Base-by-base conservation (phyloP, 2,329 filamentous ascomycete genomes). In the Verticillium longisporum region DNA sequence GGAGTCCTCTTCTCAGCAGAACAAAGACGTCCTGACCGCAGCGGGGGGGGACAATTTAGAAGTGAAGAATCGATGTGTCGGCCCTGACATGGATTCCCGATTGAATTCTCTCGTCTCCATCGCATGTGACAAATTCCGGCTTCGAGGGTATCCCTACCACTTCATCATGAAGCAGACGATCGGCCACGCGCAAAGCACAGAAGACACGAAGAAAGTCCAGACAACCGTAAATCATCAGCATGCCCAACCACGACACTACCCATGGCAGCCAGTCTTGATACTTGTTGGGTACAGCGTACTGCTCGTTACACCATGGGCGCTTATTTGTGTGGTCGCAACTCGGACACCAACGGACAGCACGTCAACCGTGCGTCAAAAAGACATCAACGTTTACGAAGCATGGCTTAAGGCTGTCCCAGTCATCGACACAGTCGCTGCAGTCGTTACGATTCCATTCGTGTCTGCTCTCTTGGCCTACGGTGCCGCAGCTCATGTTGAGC, bases 401-500 rank as follows among this genome's bases (percentile, higher is more conserved):
- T 64, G 61, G 63, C 34, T 64, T 11, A 10, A 15, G 18, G 55
- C 58, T 34, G 60, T 59, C 15, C 56, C 61, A 26, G 59, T 64
- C 6, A 38, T 64, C n/a, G 55, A 61, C 18, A 60, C 50, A 6
- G 34, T 64, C 34, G 57, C 63, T n/a, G 61, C 63, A 57, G 57
- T 63, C n/a, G 55, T 60, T 10, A 57, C 63, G 14, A 36, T 64
- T 34, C 61, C 63, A 13, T 61, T 61, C 53, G 61, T 63, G 33
- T 57, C 63, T 55, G 57, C 59, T 26, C 55, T 64, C 14, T 31
- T 63, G 33, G 61, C 63, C 6, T 58, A 64, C 14, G 63, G 61
- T 37, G 63, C 60, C 6, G 63, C 63, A 4, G 61, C 63, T 13
- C 63, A 57, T 21, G 61, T 61, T 6, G 61, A 64, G 54, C 59